phyloP scores from a whole-genome alignment of 768 basidiomycete genomes.

The Lentinula sp. region DNA sequence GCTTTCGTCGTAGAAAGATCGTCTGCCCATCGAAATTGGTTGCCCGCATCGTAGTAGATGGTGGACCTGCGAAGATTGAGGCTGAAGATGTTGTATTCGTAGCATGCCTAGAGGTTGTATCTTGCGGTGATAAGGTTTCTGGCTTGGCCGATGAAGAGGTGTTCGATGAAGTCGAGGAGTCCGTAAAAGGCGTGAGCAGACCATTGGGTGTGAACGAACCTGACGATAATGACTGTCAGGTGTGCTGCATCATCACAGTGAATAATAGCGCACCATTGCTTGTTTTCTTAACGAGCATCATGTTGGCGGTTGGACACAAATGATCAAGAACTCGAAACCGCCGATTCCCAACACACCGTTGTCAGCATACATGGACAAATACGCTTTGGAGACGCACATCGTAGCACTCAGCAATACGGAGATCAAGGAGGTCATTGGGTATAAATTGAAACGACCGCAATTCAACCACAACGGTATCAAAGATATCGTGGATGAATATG shows the following conservation, averaged over 20 bases:
- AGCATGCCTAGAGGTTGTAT: not conserved
- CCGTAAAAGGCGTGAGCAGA: not conserved
- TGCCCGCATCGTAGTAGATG: constrained; percentile 31
- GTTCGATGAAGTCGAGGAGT: not conserved
- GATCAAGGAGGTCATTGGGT: constrained; percentile 68
- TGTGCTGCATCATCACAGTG: not conserved
- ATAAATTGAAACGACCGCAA: constrained; percentile 54
- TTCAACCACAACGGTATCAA: constrained; percentile 56
- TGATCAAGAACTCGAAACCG: constrained; percentile 66
- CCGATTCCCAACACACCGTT: constrained; percentile 68
- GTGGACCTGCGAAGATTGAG: constrained; percentile 2
- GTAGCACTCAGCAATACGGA: constrained; percentile 67
- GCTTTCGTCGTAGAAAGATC: constrained; percentile 44
- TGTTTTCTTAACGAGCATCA: constrained; percentile 60
- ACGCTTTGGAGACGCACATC: constrained; percentile 61
- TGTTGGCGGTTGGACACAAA: constrained; percentile 76
- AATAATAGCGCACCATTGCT: not conserved
- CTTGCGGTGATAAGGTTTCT: not conserved
- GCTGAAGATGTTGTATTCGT: constrained; percentile 10
- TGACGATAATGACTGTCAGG: not conserved
- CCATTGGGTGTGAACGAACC: constrained; percentile 1
- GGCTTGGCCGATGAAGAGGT: not conserved
- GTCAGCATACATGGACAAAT: constrained; percentile 75
- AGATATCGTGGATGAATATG: constrained; percentile 73
- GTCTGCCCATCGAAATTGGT: constrained; percentile 56